Evolutionary conservation across 2,329 filamentous ascomycete genomes (phyloP).

Genomic region (Macrophomina pseudophaseolina): DNA sequence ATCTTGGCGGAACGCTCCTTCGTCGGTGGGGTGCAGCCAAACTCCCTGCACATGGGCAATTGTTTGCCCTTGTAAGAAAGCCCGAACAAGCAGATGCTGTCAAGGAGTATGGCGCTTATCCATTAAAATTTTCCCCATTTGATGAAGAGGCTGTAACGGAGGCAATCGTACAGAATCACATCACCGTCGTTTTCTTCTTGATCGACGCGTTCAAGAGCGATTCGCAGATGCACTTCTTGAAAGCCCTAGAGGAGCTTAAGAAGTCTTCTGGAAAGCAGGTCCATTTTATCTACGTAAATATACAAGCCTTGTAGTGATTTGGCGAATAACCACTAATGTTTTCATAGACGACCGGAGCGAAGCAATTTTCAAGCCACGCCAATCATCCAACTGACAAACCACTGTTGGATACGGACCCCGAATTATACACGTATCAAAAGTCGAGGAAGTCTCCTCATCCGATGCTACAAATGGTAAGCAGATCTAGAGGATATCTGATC

Average conservation of each 20-base stretch:
- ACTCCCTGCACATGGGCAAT: conserved; percentile 51
- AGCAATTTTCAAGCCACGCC: conserved; percentile 57
- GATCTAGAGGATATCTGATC: too few relatives aligned
- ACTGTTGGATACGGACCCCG: conserved; percentile 52
- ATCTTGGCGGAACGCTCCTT: conserved; percentile 58
- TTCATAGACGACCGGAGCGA: conserved; percentile 59
- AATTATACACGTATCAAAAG: conserved; percentile 53
- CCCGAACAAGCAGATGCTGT: conserved; percentile 27
- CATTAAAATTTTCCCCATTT: not conserved
- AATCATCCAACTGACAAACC: conserved; percentile 50
- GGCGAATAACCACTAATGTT: too few relatives aligned
- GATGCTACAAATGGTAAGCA: conserved; percentile 35
- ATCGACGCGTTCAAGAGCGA: conserved; percentile 47
- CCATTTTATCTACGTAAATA: conserved; percentile 53
- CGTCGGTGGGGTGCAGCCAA: conserved; percentile 40
- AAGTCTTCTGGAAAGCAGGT: conserved; percentile 47
- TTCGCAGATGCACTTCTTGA: conserved; percentile 50
- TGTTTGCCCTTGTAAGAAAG: conserved; percentile 57
- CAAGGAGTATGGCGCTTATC: not conserved
- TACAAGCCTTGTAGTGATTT: not conserved
- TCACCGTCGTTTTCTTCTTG: conserved; percentile 57
- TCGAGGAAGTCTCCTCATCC: conserved; percentile 33
- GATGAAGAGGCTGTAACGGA: conserved; percentile 25
- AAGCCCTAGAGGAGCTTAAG: conserved; percentile 53
- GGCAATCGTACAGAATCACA: conserved; percentile 49